Conservation (phyloP, 176 grass and related monocot genomes). For the Olyra latifolia region DNA sequence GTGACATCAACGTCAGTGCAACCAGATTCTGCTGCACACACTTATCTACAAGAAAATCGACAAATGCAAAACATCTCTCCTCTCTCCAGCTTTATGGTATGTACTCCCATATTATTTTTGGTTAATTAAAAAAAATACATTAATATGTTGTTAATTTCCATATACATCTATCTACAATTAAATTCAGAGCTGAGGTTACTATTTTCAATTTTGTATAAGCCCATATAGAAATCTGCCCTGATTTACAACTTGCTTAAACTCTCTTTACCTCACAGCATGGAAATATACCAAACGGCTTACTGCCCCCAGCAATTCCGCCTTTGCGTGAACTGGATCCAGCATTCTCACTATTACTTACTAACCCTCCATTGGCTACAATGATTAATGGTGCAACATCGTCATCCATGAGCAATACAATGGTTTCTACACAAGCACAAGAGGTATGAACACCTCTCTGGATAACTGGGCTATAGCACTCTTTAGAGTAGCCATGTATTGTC, state of each 20-base stretch:
- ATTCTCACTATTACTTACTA: slow-evolving; percentile 61
- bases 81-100: slow-evolving; percentile 70
- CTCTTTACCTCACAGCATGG: slow-evolving; percentile 50
- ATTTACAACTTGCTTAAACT: slow-evolving; percentile 5
- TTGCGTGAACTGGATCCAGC: slow-evolving; percentile 64
- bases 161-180: background rate
- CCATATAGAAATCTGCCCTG: background rate
- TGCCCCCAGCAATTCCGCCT: slow-evolving; percentile 48
- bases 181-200: background rate
- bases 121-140: background rate
- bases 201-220: background rate
- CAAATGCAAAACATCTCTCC: slow-evolving; percentile 75
- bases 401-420: slow-evolving; percentile 41
- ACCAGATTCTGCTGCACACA: slow-evolving; percentile 48
- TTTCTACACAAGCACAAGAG: slow-evolving; percentile 51
- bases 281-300: slow-evolving; percentile 55
- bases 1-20: slow-evolving; percentile 33
- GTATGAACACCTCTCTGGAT: slow-evolving; percentile 31
- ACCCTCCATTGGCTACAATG: slow-evolving; percentile 58
- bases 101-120: background rate
- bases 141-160: slow-evolving; percentile 5
- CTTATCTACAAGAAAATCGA: slow-evolving; percentile 64
- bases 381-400: slow-evolving; percentile 38
- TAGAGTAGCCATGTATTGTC: slow-evolving; percentile 4
- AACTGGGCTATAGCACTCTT: background rate